Evolutionary conservation across 768 basidiomycete species (phyloP).

Genomic region (Termitomyces sp.): DNA sequence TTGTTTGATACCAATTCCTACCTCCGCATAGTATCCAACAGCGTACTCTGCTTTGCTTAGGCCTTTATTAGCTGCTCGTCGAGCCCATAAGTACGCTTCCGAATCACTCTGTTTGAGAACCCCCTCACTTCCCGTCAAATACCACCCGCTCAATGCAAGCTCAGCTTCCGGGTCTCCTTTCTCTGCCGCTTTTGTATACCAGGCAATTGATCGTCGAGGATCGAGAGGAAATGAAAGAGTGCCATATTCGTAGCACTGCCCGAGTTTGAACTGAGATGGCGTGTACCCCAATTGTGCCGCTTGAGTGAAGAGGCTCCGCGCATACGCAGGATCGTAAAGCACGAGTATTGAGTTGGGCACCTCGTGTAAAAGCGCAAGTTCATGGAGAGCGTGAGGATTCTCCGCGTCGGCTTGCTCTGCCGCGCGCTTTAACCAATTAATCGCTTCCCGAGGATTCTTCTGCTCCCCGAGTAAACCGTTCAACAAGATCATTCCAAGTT

Average conservation of each 20-base stretch:
- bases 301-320: slow-evolving; percentile 82
- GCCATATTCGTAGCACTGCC: slow-evolving; percentile 94
- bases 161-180: slow-evolving; percentile 95
- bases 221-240: slow-evolving; percentile 85
- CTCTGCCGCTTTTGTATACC: slow-evolving; percentile 98
- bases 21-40: slow-evolving; percentile 96
- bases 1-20: slow-evolving; percentile 95
- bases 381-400: slow-evolving; percentile 95
- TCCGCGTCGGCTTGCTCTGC: slow-evolving; percentile 98
- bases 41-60: slow-evolving; percentile 97
- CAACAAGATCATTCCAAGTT: slow-evolving; percentile 96
- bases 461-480: slow-evolving; percentile 79
- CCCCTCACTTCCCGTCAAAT: slow-evolving; percentile 91
- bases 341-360: slow-evolving; percentile 61
- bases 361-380: slow-evolving; percentile 87
- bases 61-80: slow-evolving; percentile 94
- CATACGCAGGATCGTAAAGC: slow-evolving; percentile 74
- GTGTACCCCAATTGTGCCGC: slow-evolving; percentile 92
- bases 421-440: slow-evolving; percentile 91
- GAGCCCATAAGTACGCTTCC: slow-evolving; percentile 98
- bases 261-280: slow-evolving; percentile 92
- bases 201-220: slow-evolving; percentile 90
- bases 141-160: slow-evolving; percentile 96
- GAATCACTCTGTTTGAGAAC: slow-evolving; percentile 97
- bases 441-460: slow-evolving; percentile 85